Base-by-base conservation (phyloP, 306 rosid genomes). In the Vicia faba region DNA sequence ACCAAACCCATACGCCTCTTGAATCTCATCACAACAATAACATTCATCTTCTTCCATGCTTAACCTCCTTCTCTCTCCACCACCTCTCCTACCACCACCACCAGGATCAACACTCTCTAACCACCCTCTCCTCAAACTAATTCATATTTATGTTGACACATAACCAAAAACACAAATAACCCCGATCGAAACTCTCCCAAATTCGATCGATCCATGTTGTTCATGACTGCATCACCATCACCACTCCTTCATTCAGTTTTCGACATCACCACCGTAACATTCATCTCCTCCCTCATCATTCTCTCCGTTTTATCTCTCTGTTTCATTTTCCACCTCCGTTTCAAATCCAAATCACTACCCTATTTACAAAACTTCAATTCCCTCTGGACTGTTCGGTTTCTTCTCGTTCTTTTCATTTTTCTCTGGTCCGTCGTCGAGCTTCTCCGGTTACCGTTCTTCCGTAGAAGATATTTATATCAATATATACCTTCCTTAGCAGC, bases 371-470 rank as follows among this genome's bases (percentile, higher is more conserved):
- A 75, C 36, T 93, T 89, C 80, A 93, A 89, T 60, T 81, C 89
- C 0, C 89, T 89, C 38, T 93, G 98, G 98, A 78, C 87, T 23
- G 96, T 88, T 8, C 82, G 98, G 0, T 84, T 85, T 75, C 84
- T 88, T 39, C 84, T 93, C 11, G 89, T 93, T 23, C 5, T 81
- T 8, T 78, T 84, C 74, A 71, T 92, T 38, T 63, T 77, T 43
- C 26, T 89, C 0, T 93, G 97, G 98, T 73, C 93, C 16, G 46
- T 87, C 25, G 55, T 79, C 11, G 89, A 92, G 51, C 88, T 89
- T 44, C 72, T 85, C 36, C 93, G 92, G 0, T 2, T 81, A 20
- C 81, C 92, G 5, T 31, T 77, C 58, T 69, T 83, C 49, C 90
- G 87, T 11, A 71, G 62, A 12, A 66, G 26, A 12, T 68, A 67